Evolutionary conservation across 208 protist genomes (phyloP).

Genomic region (Sergeia podlipaevii): DNA sequence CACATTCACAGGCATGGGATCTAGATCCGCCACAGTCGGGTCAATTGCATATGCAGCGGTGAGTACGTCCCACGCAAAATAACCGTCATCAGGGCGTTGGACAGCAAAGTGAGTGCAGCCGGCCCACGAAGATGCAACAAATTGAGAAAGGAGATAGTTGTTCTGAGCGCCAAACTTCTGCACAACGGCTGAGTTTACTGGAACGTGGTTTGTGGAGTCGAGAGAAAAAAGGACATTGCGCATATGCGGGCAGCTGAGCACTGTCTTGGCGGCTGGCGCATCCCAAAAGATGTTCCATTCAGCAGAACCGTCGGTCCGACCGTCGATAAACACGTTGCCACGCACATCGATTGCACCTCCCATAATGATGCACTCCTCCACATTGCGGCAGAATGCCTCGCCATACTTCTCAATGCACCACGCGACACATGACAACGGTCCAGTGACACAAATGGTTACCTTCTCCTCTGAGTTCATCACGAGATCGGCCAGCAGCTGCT

Average conservation of each 20-base stretch:
- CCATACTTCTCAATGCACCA: constrained; percentile 84
- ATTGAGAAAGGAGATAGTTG: constrained; percentile 75
- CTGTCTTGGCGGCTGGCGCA: constrained; percentile 58
- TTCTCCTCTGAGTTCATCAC: constrained; percentile 65
- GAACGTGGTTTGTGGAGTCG: constrained; percentile 83
- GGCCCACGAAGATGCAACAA: constrained; percentile 78
- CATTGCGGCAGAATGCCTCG: constrained; percentile 62
- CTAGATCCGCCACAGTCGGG: constrained; percentile 31
- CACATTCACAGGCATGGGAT: constrained; percentile 52
- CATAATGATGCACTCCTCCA: constrained; percentile 88
- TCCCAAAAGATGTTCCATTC: constrained; percentile 94
- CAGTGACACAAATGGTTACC: constrained; percentile 87
- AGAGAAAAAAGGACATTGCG: constrained; percentile 74
- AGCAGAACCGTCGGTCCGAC: constrained; percentile 64
- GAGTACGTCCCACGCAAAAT: constrained; percentile 89
- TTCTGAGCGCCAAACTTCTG: constrained; percentile 79
- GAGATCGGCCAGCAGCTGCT: constrained; percentile 74
- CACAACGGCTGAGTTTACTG: constrained; percentile 61
- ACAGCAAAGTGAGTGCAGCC: constrained; percentile 75
- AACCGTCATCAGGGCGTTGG: constrained; percentile 57
- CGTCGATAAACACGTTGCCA: constrained; percentile 80
- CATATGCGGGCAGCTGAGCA: constrained; percentile 54
- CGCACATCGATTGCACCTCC: constrained; percentile 78
- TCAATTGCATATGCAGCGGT: constrained; percentile 82
- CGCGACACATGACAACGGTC: constrained; percentile 79